A percentile compares a stretch with the other conserved stretches of the same genome.
phyloP scores from a whole-genome alignment of 352 stramenopile genomes.

The Phytophthora vignae region DNA sequence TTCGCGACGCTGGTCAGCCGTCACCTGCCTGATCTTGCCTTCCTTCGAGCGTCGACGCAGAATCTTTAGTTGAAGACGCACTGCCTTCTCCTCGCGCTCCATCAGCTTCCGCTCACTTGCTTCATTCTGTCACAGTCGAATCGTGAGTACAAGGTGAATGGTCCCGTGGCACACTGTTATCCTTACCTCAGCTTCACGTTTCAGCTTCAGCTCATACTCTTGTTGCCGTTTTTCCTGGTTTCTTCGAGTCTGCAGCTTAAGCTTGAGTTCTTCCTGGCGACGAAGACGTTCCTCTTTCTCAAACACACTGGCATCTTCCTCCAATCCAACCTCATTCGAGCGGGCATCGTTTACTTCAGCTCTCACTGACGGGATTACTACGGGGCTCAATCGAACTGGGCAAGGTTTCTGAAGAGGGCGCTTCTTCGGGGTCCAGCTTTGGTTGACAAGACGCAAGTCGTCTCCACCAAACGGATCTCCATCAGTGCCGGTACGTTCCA shows the following conservation, averaged over 20 bases:
- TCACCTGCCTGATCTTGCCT: slow-evolving; percentile 52
- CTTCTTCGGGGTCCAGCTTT: slow-evolving; percentile 51
- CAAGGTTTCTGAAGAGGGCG: slow-evolving; percentile 52
- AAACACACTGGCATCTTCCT: slow-evolving; percentile 7
- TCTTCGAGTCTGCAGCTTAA: slow-evolving; percentile 49
- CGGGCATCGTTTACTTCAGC: slow-evolving; percentile 6
- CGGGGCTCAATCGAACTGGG: slow-evolving; percentile 48
- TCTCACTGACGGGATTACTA: slow-evolving; percentile 29
- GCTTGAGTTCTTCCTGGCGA: slow-evolving; percentile 59
- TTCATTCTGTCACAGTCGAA: slow-evolving; percentile 51
- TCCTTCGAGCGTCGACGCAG: slow-evolving; percentile 59
- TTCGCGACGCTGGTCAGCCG: slow-evolving; percentile 67
- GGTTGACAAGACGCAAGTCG: slow-evolving; percentile 23
- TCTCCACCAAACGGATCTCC: slow-evolving; percentile 9
- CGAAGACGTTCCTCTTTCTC: slow-evolving; percentile 35
- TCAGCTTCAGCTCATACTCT: slow-evolving; percentile 46
- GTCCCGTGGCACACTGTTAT: not conserved
- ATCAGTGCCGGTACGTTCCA: slow-evolving; percentile 12
- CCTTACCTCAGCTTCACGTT: slow-evolving; percentile 47
- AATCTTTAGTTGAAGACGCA: slow-evolving; percentile 64
- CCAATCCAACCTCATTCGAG: not conserved
- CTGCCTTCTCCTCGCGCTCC: slow-evolving; percentile 75
- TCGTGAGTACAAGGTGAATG: slow-evolving; percentile 1
- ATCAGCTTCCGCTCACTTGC: slow-evolving; percentile 65
- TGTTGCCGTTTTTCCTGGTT: slow-evolving; percentile 46